A percentile compares a stretch with the other conserved stretches of the same genome.
Evolutionary conservation across 2,329 filamentous ascomycete species (phyloP).

Genomic region (Alternaria sp.): DNA sequence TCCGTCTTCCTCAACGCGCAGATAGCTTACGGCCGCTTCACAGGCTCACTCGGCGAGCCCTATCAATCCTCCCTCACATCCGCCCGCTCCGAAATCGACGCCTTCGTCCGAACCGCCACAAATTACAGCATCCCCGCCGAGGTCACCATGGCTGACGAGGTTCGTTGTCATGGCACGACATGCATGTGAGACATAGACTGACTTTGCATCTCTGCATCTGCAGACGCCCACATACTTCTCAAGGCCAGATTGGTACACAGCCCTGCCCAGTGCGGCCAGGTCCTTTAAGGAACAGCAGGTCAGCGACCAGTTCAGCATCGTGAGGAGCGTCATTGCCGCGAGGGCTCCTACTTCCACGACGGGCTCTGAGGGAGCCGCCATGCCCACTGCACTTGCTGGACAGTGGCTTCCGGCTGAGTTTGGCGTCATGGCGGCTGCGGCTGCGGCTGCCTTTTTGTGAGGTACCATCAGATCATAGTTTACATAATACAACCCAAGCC

Average conservation of each 20-base stretch:
- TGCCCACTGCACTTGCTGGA: conserved; percentile 29
- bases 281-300: conserved; percentile 46
- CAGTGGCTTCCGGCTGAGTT: conserved; percentile 33
- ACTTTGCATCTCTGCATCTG: no score
- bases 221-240: conserved; percentile 33
- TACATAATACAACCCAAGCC: neutral
- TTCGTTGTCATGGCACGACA: no score
- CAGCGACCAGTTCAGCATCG: conserved; percentile 41
- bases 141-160: conserved; percentile 31
- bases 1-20: conserved; percentile 39
- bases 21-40: conserved; percentile 35
- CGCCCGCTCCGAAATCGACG: conserved; percentile 37
- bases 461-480: neutral
- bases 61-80: conserved; percentile 40
- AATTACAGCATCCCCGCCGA: conserved; percentile 40
- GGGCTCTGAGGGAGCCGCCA: conserved; percentile 28
- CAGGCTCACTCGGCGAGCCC: conserved; percentile 29
- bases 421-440: conserved; percentile 40
- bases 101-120: conserved; percentile 32
- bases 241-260: conserved; percentile 40
- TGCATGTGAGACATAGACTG: no score
- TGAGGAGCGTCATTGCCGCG: conserved; percentile 32
- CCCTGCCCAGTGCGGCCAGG: conserved; percentile 37
- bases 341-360: conserved; percentile 22
- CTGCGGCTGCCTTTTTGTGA: conserved; percentile 40